Evolutionary conservation across 1,284 basidiomycete species (phyloP).

Genomic region (Ceratobasidium sp.): DNA sequence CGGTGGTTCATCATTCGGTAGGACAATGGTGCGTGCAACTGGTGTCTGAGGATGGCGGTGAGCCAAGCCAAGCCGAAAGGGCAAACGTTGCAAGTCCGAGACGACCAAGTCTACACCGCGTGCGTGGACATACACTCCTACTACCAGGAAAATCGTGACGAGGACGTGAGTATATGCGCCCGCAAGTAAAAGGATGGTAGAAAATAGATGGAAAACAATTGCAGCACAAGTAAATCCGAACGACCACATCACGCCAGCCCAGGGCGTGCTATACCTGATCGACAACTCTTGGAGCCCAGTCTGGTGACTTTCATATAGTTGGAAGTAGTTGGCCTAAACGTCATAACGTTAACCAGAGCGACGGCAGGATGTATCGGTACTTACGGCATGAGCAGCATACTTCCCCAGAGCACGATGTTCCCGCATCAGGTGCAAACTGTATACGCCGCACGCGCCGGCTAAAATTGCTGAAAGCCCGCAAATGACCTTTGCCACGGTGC

Average conservation of each 20-base stretch:
- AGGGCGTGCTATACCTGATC: constrained; percentile 22
- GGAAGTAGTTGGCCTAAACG: constrained; percentile 35
- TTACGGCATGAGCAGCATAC: constrained; percentile 32
- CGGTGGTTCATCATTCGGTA: too few relatives aligned
- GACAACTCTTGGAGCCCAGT: constrained; percentile 25
- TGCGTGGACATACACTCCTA: constrained; percentile 33
- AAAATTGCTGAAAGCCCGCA: constrained; percentile 19
- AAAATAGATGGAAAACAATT: constrained; percentile 6
- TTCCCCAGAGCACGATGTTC: constrained; percentile 31
- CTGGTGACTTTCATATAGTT: constrained; percentile 18
- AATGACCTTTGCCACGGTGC: constrained; percentile 8
- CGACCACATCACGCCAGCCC: constrained; percentile 36
- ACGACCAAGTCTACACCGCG: constrained; percentile 3
- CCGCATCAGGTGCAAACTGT: constrained; percentile 11
- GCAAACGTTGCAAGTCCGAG: too few relatives aligned
- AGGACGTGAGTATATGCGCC: constrained; percentile 16
- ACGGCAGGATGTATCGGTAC: neutral
- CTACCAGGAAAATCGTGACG: constrained; percentile 20
- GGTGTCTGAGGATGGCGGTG: too few relatives aligned
- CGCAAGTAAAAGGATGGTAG: constrained; percentile 4
- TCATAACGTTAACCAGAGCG: neutral
- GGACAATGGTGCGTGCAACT: too few relatives aligned
- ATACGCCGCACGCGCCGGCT: constrained; percentile 18
- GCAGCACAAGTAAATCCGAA: constrained; percentile 21
- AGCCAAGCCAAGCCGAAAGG: too few relatives aligned